Base-by-base conservation (phyloP, 106 monocot genomes). In the Acanthochlamys bracteata region DNA sequence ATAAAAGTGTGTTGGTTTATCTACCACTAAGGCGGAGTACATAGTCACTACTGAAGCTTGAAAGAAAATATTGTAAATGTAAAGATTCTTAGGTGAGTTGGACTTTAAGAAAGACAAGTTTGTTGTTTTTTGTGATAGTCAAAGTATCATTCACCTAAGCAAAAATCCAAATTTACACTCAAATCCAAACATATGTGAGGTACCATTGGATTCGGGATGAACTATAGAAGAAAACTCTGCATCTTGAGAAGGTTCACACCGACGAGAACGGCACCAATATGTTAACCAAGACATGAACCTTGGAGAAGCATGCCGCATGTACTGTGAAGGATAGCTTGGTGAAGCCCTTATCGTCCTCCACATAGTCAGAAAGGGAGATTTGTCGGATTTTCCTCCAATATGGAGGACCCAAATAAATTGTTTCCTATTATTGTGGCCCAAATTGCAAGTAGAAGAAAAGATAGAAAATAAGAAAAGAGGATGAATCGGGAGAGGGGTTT, bases 181-280 rank as follows among this genome's bases (percentile, higher is more conserved):
- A 60, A 15, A 16, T 26, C 9, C 16, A 60, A 60, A 15, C 25
- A 60, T 26, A 60, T 27, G 60, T 60, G 24, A 26, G 25, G 25
- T 60, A 60, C 15, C 60, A 60, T 15, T 60, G 25, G 60, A 60
- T 60, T 15, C 33, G 25, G 16, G 25, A 60, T 60, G 60, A 16
- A 15, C 14, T 60, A 0, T 10, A 60, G 25, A 24, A 24, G 9
- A 49, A 49, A 17, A 12, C 17, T 14, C 10, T 49, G 2, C 49
- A 49, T 14, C 9, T 49, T 14, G 49, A 49, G 49, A 49, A 49
- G 49, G 17, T 49, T 17, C 49, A 49, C 17, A 49, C 9, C 49
- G 49, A 49, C 49, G 49, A 49, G 15, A 49, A 49, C 9, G 49
- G 9, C 49, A 9, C 49, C 49, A 9, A 49, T 49, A 49, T 49